These are phyloP conservation scores for Kockovaella imperatae DNA, from an alignment of 768 basidiomycete genomes.

Conservation along the genomic window DNA sequence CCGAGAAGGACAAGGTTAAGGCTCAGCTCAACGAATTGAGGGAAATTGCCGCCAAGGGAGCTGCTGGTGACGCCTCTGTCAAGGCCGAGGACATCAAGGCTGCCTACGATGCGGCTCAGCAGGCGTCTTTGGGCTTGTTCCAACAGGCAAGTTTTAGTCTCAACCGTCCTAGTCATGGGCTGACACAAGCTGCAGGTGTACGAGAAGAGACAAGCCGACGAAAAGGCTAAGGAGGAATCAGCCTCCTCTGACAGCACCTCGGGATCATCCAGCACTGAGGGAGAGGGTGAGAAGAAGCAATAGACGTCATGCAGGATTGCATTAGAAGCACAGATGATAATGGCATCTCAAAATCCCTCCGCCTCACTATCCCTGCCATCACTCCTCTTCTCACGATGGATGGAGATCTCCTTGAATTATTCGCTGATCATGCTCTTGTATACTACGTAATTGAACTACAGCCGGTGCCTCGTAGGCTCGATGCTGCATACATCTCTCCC, in stretches of 20 bases:
- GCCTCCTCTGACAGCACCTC: constrained; percentile 6
- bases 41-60: constrained; percentile 81
- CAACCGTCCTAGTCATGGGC: background rate
- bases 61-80: constrained; percentile 69
- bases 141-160: constrained; percentile 57
- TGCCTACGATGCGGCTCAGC: constrained; percentile 88
- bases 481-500: no score
- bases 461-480: no score
- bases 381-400: no score
- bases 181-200: constrained; percentile 52
- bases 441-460: no score
- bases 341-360: no score
- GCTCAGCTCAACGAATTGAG: constrained; percentile 80
- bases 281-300: no score
- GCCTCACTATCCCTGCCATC: no score
- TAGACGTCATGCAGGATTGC: no score
- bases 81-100: constrained; percentile 81
- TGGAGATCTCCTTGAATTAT: no score
- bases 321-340: no score
- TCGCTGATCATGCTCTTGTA: no score
- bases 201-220: constrained; percentile 80
- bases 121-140: constrained; percentile 92
- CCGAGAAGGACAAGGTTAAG: constrained; percentile 89
- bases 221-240: constrained; percentile 37
- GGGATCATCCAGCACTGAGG: no score